Evolutionary conservation across 2,329 filamentous ascomycete species (phyloP), one percentile per base, ranked within the genome.

Genomic region (Xenoacremonium recifei): DNA sequence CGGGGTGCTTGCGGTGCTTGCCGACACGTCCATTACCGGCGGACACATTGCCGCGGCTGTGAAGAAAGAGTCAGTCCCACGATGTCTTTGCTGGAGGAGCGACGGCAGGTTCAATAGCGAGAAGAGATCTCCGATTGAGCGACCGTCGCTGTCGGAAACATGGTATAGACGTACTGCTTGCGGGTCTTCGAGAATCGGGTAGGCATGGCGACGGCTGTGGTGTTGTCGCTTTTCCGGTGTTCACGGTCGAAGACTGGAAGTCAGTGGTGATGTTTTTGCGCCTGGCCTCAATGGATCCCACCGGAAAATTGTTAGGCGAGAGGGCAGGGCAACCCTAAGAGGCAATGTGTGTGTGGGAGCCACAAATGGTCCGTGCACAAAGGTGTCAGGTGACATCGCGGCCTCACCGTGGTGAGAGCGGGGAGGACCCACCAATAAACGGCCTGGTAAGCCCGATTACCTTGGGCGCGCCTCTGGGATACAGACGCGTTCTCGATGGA

Each of bases 1-100:
- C 82, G 61, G 80, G 82, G 62, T 85, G 82, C 85, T 99, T 97
- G 71, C 93, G 82, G 87, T 96, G 91, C 87, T 97, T 97, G 73
- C 93, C 93, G 71, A 97, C 75, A 84, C 92, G 92, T 80, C 93
- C 92, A 76, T 97, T 85, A 82, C 93, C 93, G 82, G 90, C 89
- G 69, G 88, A 95, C 71, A 99, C 93, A 79, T 99, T 89, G 75
- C 92, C 92, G 80, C 92, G 90, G 80, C 86, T 90, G 69, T 64
- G 40, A 53, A 57, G 54, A 51, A 46, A 45, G 42, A 32, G 56
- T 59, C 50, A 58, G 55, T 49, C 47, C 47, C 38, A 47, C 42
- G 37, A 39, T 42, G 45, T 42, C 44, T 17, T 25, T 21, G n/a
- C 15, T 29, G 9, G 23, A 16, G 11, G 19, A 16, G 18, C 31